phyloP scores from a whole-genome alignment of 1,284 basidiomycete species.

The Bjerkandera adusta region DNA sequence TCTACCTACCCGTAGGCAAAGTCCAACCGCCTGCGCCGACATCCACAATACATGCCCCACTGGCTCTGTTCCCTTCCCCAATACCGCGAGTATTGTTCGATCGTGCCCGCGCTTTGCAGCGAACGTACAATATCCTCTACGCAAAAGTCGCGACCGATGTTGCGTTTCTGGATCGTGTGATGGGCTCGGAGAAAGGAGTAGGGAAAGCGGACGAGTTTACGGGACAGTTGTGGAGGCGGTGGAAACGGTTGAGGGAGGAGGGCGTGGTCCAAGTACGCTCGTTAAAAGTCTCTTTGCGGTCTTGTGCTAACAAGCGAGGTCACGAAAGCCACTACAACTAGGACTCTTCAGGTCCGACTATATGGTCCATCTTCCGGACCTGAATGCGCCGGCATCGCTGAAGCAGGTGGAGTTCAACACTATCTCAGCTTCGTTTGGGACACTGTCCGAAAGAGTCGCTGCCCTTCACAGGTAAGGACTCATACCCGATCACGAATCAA shows the following conservation, averaged over 20 bases:
- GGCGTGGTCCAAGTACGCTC: conserved; percentile 43
- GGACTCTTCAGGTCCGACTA: conserved; percentile 98
- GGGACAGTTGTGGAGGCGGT: conserved; percentile 82
- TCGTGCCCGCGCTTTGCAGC: conserved; percentile 69
- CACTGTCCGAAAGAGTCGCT: conserved; percentile 73
- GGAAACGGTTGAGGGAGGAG: conserved; percentile 72
- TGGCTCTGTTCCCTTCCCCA: conserved; percentile 58
- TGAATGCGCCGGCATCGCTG: conserved; percentile 46
- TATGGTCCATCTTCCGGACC: conserved; percentile 67
- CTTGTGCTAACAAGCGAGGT: not conserved
- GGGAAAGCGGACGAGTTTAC: conserved; percentile 88
- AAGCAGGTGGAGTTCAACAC: conserved; percentile 99
- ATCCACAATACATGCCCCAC: conserved; percentile 78
- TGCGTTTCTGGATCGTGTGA: conserved; percentile 78
- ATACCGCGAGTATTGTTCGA: conserved; percentile 78
- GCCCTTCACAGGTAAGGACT: conserved; percentile 72
- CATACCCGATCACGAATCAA: not conserved
- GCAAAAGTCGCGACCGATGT: conserved; percentile 81
- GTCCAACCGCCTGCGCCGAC: conserved; percentile 54
- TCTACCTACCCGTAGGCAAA: conserved; percentile 68
- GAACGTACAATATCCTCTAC: conserved; percentile 84
- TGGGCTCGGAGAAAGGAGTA: conserved; percentile 76
- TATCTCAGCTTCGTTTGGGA: conserved; percentile 90
- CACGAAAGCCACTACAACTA: conserved; percentile 59
- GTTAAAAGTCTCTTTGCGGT: not conserved